Evolutionary conservation across 176 grass and related monocot species (phyloP).

Genomic region (Saccharum officinarum): DNA sequence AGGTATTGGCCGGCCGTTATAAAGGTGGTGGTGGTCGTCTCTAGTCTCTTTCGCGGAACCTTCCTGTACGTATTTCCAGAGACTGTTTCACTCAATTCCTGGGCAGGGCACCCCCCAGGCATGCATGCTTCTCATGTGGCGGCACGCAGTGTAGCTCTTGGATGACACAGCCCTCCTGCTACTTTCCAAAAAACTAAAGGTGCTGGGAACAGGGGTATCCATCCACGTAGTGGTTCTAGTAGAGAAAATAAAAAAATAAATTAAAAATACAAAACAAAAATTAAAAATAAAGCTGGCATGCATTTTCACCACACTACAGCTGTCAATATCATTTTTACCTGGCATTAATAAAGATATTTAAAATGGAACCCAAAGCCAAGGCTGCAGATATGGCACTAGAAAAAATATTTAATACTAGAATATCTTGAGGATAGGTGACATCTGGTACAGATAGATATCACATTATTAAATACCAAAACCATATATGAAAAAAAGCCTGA

Average conservation of each 20-base stretch:
- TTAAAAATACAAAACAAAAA: no score
- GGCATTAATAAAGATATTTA: neutral
- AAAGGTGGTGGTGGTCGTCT: neutral
- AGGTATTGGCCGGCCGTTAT: neutral
- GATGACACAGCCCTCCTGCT: neutral
- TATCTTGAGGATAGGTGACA: neutral
- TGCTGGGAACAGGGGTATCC: neutral
- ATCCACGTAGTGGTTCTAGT: neutral
- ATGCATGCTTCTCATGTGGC: neutral
- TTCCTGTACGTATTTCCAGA: neutral
- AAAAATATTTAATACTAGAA: neutral
- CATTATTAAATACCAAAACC: neutral
- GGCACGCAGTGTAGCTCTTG: neutral
- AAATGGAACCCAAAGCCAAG: neutral
- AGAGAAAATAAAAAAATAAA: neutral
- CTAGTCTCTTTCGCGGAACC: neutral
- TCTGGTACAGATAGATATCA: neutral
- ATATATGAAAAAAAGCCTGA: neutral
- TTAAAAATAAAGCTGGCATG: neutral
- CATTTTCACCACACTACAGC: neutral
- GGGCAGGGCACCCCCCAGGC: neutral
- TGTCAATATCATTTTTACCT: neutral
- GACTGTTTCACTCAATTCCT: neutral
- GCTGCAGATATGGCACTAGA: no score
- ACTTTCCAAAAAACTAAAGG: neutral